Base-by-base conservation (phyloP, 805 yeast species). In the Jamesozyma lodderae region DNA sequence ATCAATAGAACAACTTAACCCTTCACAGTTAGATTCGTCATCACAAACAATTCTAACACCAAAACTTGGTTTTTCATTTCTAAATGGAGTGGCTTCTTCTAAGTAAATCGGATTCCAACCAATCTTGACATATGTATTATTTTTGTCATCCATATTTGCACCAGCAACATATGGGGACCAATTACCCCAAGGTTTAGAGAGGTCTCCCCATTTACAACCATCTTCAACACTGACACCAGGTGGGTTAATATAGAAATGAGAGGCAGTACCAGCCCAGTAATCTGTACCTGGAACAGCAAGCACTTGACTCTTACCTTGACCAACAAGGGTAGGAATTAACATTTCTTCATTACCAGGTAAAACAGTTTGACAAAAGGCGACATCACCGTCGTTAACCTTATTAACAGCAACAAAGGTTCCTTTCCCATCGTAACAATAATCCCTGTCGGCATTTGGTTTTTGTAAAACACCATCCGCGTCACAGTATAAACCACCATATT, bases 101-200 rank as follows among this genome's bases (percentile, higher is more conserved):
- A 82, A 59, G 60, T 84, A 83, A 40, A 81, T 72, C 13, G 96
- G 95, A 61, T 86, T 86, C 94, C 94, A 85, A 33, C 90, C 95
- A 57, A 86, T 74, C 63, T 84, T 87, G 47, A 83, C 84, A 57
- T 48, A 86, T 3, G 95, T 86, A 57, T 73, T 73, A 23, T 84
- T 80, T 42, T 54, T 62, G 44, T 59, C 62, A 58, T 84, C 94
- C 69, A 75, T 75, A 67, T 86, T 86, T 43, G 88, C 85, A 46
- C 96, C 96, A 13, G 92, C 94, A 46, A 87, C 95, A 51, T 84
- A 86, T 20, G 95, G 95, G 13, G 95, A 64, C 95, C 95, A 87
- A 71, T 86, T 86, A 41, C 96, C 96, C 47, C 68, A 67, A 14
- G 92, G 79, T 42, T 81, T 66, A 35, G 67, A 61, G 22, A 69